Base-by-base conservation (phyloP, 179 eudicot species). In the Corrigiola litoralis region DNA sequence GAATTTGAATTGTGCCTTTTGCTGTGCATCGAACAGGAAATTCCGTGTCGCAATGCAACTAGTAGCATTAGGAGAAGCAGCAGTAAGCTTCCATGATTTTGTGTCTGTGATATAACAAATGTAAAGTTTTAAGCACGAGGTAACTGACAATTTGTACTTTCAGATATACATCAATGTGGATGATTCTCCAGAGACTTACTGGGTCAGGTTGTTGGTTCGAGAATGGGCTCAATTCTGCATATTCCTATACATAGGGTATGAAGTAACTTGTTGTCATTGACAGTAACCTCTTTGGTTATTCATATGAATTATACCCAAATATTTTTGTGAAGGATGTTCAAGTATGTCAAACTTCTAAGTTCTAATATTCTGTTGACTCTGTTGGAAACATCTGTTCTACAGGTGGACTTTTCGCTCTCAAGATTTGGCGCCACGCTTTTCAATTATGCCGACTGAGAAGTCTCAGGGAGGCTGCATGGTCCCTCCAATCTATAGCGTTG, bases 361-460 rank as follows among this genome's bases (percentile, higher is more conserved):
- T 21, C 0, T 57, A 0, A 11, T 36, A 1, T 1, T 57, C 4
- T 36, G 12, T 2, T 36, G 44, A 56, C 45, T 18, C 45, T 18
- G 45, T 13, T 57, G 44, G 5, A 9, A 25, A 3, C 2, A 40
- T 25, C 52, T 18, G 33, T 23, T 70, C 9, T 13, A 5, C 89
- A 94, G 99, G 75, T 94, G 96, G 96, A 90, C 79, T 53, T 94
- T 94, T 74, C 86, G 99, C 51, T 84, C 92, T 66, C 91, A 85
- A 71, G 85, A 91, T 58, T 65, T 85, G 69, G 88, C 87, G 20
- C 97, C 96, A 16, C 85, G 75, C 48, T 94, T 94, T 73, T 88
- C 95, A 10, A 79, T 94, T 51, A 88, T 94, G 81, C 97, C 99
- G 1, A 72, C 77, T 66, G 72, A 83, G 60, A 88, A 84, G 70